Evolutionary conservation across 2,329 filamentous ascomycete genomes (phyloP), one percentile per base, ranked within the genome.

Genomic region (Remersonia thermophila): DNA sequence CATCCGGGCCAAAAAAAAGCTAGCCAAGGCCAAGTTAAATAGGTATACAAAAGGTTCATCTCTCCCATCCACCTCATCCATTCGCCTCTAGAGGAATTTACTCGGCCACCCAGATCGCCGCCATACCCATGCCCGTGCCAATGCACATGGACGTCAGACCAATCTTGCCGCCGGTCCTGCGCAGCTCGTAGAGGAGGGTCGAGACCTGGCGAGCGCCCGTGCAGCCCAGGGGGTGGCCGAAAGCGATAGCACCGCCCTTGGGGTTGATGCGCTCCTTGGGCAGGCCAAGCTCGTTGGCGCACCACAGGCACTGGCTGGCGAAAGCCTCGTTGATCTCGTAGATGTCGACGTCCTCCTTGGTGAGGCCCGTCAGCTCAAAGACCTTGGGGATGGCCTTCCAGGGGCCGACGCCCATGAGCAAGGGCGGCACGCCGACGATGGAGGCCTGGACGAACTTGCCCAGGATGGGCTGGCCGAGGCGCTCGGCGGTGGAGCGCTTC

Each of bases 281-380:
- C 18, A 98, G 63, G 30, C 80, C 80, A 15, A 98, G 73, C 67
- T 95, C 79, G 53, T 91, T 83, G 45, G 83, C 76, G 60, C 86
- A 95, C 82, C 83, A 96, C 47, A 96, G 61, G 61, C 85, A 94
- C 71, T 96, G 89, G 45, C 77, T 83, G 23, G 91, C 91, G 59
- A 98, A 98, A 1, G 91, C 91, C 73, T 98, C 91, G 68, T 98
- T 98, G 71, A 98, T 95, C 73, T 98, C 91, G 55, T 75, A 96
- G 55, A 96, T 89, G 57, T 96, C 91, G 20, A 98, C 85, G 49
- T 96, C 89, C 39, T 93, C 80, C 61, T 80, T 84, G 56, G 67
- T 69, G 51, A 98, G 77, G 41, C 87, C 86, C 0, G 87, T 83
- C 59, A 91, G 87, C 56, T 83, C 73, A 38, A 95, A 78, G 3